A percentile compares a stretch with the other conserved stretches of the same genome.
Evolutionary conservation across 2,329 filamentous ascomycete genomes (phyloP).

Genomic region (Aspergillus tanneri): DNA sequence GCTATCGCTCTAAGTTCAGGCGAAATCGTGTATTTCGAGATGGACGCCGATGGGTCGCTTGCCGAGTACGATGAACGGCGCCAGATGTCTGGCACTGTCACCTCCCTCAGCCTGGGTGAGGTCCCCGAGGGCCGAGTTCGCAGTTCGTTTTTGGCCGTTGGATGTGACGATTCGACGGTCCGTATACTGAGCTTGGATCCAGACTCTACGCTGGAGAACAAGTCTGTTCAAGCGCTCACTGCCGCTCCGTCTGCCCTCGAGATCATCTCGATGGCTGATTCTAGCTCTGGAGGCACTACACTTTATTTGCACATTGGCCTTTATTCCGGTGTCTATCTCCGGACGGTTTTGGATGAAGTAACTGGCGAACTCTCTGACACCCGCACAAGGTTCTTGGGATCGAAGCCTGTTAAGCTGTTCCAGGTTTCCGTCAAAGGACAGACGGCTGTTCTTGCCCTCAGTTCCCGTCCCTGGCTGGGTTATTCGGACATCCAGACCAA

Average conservation of each 20-base stretch:
- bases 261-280: constrained; percentile 95
- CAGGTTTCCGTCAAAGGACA: constrained; percentile 84
- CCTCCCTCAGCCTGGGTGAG: constrained; percentile 87
- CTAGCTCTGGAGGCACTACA: constrained; percentile 81
- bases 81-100: constrained; percentile 93
- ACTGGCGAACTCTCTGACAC: constrained; percentile 96
- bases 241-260: constrained; percentile 83
- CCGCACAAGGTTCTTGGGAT: constrained; percentile 87
- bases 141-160: constrained; percentile 91
- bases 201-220: constrained; percentile 85
- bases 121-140: constrained; percentile 86
- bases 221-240: constrained; percentile 90
- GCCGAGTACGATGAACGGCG: constrained; percentile 94
- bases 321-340: constrained; percentile 90
- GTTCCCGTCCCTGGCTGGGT: constrained; percentile 92
- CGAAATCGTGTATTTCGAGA: constrained; percentile 97
- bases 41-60: constrained; percentile 85
- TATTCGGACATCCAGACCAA: constrained; percentile 86
- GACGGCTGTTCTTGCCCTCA: constrained; percentile 82
- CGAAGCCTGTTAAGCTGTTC: constrained; percentile 85
- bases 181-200: constrained; percentile 87
- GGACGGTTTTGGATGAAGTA: constrained; percentile 90
- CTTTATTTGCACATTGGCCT: constrained; percentile 95
- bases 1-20: constrained; percentile 91
- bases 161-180: constrained; percentile 94